A percentile compares a stretch with the other conserved stretches of the same genome.
These are phyloP conservation scores for Tuctoria greenei DNA, from an alignment of 176 grass and related monocot genomes.

Conservation along the genomic window DNA sequence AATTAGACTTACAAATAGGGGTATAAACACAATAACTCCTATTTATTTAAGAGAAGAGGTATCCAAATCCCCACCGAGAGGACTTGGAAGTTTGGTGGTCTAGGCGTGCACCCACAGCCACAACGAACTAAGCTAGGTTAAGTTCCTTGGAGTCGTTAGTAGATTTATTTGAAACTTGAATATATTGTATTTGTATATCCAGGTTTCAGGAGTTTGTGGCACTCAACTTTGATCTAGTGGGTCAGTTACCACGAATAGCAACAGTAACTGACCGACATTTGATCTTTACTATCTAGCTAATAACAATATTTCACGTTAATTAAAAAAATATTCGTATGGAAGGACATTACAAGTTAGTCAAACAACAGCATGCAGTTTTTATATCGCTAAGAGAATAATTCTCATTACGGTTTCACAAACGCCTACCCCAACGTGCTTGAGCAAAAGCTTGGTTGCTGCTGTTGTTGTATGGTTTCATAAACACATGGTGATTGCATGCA, in stretches of 20 bases:
- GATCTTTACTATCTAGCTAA: not conserved
- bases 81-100: no score
- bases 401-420: constrained; percentile 10
- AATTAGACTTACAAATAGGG: no score
- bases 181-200: not conserved
- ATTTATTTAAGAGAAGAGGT: no score
- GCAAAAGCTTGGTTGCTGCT: no score
- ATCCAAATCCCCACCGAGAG: no score
- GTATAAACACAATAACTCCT: no score
- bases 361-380: not conserved
- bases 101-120: no score
- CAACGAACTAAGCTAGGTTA: no score
- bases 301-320: not conserved
- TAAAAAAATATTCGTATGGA: not conserved
- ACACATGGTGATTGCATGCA: constrained; percentile 36
- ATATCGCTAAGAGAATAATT: not conserved
- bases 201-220: constrained; percentile 14
- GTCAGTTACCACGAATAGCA: not conserved
- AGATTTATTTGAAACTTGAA: constrained; percentile 17
- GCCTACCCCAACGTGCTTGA: no score
- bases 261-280: not conserved
- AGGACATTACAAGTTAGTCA: constrained; percentile 12
- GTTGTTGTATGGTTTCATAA: constrained; percentile 7
- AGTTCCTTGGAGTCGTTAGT: not conserved
- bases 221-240: not conserved